Conservation (phyloP, 345 rosid genomes). For the Eucalyptus curtisii region DNA sequence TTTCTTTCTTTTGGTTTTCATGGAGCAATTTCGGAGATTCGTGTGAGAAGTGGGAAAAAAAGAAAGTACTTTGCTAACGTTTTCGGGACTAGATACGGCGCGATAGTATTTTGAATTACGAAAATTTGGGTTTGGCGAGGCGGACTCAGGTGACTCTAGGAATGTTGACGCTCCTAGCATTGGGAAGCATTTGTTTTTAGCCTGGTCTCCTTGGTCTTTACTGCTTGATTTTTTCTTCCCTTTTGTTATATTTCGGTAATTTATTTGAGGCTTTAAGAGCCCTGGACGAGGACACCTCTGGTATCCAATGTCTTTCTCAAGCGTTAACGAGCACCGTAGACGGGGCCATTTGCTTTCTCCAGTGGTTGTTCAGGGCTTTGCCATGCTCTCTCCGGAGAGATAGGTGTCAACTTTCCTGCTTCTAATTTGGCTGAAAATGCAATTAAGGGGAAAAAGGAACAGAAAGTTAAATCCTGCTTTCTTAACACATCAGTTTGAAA, state of each 20-base stretch:
- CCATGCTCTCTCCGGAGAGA: background rate
- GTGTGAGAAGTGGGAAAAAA: background rate
- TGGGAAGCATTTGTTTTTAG: background rate
- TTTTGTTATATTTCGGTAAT: background rate
- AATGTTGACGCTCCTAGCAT: background rate
- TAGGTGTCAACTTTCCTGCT: background rate
- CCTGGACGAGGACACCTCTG: background rate
- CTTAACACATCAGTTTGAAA: background rate
- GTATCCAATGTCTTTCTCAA: background rate
- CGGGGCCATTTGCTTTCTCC: background rate
- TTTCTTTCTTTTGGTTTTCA: background rate
- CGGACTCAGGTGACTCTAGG: background rate
- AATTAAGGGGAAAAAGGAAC: background rate
- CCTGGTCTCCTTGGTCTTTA: background rate
- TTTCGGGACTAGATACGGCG: background rate
- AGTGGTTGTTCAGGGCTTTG: background rate
- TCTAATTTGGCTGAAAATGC: background rate
- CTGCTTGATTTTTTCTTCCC: background rate
- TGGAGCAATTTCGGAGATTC: background rate
- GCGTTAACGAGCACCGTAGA: background rate
- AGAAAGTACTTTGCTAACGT: background rate
- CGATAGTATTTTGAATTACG: background rate
- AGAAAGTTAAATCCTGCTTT: background rate
- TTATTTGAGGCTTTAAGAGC: background rate
- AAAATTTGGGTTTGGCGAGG: background rate